Evolutionary conservation across 345 rosid genomes (phyloP).

Genomic region (Aquilaria malaccensis): DNA sequence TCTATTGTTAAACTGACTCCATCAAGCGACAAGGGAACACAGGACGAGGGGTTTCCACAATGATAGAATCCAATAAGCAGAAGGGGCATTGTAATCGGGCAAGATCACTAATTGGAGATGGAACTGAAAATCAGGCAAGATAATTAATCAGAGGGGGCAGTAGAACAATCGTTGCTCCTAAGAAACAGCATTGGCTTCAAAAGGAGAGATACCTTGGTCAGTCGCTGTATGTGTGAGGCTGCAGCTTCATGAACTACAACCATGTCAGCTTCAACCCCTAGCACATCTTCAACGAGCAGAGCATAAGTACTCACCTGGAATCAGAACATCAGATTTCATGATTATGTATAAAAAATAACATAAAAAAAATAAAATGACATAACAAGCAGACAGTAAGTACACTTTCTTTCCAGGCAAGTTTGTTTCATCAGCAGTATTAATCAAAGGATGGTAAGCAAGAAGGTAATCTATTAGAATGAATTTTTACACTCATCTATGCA

Average conservation of each 20-base stretch:
- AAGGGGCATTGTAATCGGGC: too few species aligned
- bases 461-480: neutral
- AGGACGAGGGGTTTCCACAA: too few species aligned
- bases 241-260: constrained; percentile 75
- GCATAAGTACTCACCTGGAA: constrained; percentile 81
- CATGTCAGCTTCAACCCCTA: constrained; percentile 59
- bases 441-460: neutral
- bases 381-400: too few species aligned
- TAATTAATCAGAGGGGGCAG: too few species aligned
- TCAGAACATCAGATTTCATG: constrained; percentile 8
- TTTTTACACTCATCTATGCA: neutral
- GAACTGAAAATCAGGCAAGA: too few species aligned
- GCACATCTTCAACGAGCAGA: constrained; percentile 65
- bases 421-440: neutral
- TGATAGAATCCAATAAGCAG: too few species aligned
- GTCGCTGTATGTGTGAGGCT: constrained; percentile 61
- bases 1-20: too few species aligned
- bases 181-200: neutral
- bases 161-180: too few species aligned
- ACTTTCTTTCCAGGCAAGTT: too few species aligned
- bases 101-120: too few species aligned
- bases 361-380: neutral
- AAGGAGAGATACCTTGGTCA: constrained; percentile 54
- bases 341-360: neutral
- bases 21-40: too few species aligned